Base-by-base conservation (phyloP, 2,329 filamentous ascomycete species). In the Hypoxylon sp. region DNA sequence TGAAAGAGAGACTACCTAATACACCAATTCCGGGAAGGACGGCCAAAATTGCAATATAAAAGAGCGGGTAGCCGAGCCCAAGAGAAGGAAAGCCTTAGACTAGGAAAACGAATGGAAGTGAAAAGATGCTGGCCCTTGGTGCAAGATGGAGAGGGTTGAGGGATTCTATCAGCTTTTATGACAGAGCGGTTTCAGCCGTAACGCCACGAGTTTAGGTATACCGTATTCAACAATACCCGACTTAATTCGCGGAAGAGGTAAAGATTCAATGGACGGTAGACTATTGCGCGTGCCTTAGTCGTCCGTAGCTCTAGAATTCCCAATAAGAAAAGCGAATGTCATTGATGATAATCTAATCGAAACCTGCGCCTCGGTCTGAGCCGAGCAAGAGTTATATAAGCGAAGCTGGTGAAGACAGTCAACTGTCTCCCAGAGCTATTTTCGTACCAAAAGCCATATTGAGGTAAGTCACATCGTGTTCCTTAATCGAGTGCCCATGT, bases 31-130 rank as follows among this genome's bases (percentile, higher is more conserved):
- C 12, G 16, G 38, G 51, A 70, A 57, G 28, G 59, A 60, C 30
- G 52, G 65, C 57, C 40, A 58, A 67, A 46, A 49, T 57, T 54
- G 30, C 9, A 48, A 58, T 46, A 46, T 16, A 63, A 70, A 70
- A 18, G 51, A 70, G 36, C 32, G 53, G 53, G 59, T 63, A 65
- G 56, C 64, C 65, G 50, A 65, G 70, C 66, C 55, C 63, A 56
- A 51, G 20, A 65, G 46, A 70, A 69, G 50, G 54, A 64, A 64
- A 59, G 46, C 62, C 30, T 42, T 33, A 53, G 48, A 30, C 42
- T 22, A 58, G 48, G 59, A 52, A 66, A 59, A 59, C n/a, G 62
- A 68, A 54, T 51, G 65, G 61, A 64, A 56, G 14, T 50, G 32
- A 48, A 40, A 65, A 57, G 48, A 62, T 20, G 16, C 55, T 58